These are phyloP conservation scores for Thelephora ganbajun DNA, from an alignment of 768 basidiomycete genomes.

Conservation along the genomic window DNA sequence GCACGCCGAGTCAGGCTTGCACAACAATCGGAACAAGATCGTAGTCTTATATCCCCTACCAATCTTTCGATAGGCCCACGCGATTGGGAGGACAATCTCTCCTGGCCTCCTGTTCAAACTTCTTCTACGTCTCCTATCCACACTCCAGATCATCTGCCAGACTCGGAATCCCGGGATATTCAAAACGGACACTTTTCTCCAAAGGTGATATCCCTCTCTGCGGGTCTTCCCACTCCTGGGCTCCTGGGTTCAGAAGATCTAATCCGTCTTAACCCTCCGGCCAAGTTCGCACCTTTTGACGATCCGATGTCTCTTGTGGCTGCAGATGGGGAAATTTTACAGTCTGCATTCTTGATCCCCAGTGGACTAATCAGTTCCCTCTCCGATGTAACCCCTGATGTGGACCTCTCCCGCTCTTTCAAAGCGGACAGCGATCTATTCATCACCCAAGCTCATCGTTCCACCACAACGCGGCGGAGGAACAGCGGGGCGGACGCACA, in stretches of 20 bases:
- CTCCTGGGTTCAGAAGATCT: constrained; percentile 8
- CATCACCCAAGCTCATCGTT: constrained; percentile 39
- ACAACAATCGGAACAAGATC: constrained; percentile 7
- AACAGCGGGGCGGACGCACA: background rate
- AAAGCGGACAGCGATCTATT: constrained; percentile 39
- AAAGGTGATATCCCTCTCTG: too few relatives aligned
- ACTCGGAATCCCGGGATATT: too few relatives aligned
- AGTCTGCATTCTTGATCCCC: constrained; percentile 39
- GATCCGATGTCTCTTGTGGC: constrained; percentile 15
- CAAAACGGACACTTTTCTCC: too few relatives aligned
- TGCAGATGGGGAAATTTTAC: constrained; percentile 20
- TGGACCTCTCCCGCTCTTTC: constrained; percentile 28
- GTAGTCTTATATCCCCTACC: constrained; percentile 6
- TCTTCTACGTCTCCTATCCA: too few relatives aligned
- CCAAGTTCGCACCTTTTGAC: constrained; percentile 41
- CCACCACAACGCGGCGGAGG: background rate
- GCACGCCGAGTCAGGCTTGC: constrained; percentile 29
- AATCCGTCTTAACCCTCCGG: constrained; percentile 9
- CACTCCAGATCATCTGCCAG: too few relatives aligned
- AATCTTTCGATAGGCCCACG: constrained; percentile 3
- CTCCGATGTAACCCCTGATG: constrained; percentile 21
- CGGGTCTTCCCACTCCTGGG: background rate
- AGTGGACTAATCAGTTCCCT: constrained; percentile 42
- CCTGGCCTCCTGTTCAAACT: constrained; percentile 2
- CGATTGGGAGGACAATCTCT: constrained; percentile 8